Base-by-base conservation (phyloP, 371 early-diverging fungal genomes). In the Quaeritorhiza haematococci region DNA sequence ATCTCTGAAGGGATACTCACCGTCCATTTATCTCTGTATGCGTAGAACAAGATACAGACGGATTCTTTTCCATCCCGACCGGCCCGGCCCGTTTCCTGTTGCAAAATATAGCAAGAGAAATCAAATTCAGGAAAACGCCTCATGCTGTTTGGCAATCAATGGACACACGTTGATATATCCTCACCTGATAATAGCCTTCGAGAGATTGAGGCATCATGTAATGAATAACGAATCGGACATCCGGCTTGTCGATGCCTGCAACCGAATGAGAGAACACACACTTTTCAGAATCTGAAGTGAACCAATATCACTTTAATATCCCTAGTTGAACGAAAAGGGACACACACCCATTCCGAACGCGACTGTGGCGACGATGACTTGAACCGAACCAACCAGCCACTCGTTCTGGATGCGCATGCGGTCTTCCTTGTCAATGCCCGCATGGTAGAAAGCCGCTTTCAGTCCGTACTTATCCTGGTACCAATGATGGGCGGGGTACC, bases 201-300 rank as follows among this genome's bases (percentile, higher is more conserved):
- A 99, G 62, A 13, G 92, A 90, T 28, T 94, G 89, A 0, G 99
- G 98, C 10, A 98, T 67, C 3, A 93, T 87, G 68, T 92, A 89
- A 68, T 99, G 99, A 23, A 99, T 88, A 1, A 99, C 99, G 71
- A 91, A 99, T 1, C 99, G 89, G 13, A 99, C 99, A 62, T 99
- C 94, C 17, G 94, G 73, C 74, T 99, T 99, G 76, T 99, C 98
- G 46, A 99, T 98, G 3, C 99, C 87, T 71, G 42, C 24, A 4
- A 15, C 43, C 41, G 27, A 27, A 19, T 27, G 43, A 47, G 35
- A 4, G 52, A 7, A 10, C 5, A 46, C 27, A 45, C 1, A 27
- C 7, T 55, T 10, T 33, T 26, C 2, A 17, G 52, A 4, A 28
- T 1, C 4, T 8, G 19, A 41, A n/a, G 15, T 42, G 13, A 30